Base-by-base conservation (phyloP, 148 eudicot genomes). In the Hydrangea macrophylla region DNA sequence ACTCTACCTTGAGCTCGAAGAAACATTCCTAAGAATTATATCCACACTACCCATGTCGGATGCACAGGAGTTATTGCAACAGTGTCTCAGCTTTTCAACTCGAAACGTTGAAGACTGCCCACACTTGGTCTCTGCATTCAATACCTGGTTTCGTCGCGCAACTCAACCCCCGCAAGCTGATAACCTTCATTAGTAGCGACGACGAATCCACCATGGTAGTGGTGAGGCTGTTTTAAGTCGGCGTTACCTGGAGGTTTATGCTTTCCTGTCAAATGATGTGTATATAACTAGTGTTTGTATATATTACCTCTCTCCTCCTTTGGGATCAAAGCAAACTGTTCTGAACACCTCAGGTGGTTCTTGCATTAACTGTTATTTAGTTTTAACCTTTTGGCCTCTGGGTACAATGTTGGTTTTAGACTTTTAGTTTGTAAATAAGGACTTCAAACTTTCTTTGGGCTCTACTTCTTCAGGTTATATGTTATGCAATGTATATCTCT, bases 91-190 rank as follows among this genome's bases (percentile, higher is more conserved):
- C 73, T 88, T 92, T 79, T 90, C 98, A 6, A 86, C 98, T 24
- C 83, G 96, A 68, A 90, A 83, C 67, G 76, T 82, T 17, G 96
- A 92, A 8, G 88, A 84, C 66, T 92, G 94, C 60, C 89, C 88
- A 12, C 98, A 92, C 67, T 67, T 92, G 73, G 82, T 90, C 27
- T 60, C 77, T 31, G 96, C 96, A 28, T 92, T 90, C 64, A 80
- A 84, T 67, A 92, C 94, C 30, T 92, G 98, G 98, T 92, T 92
- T 68, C 84, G 86, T 7, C 92, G 96, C 65, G 88, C 96, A 31
- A 85, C 82, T 61, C 75, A 79, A 2, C 74, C 79, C 54, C 67
- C 64, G 6, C 78, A 27, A 35, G 32, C 72, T 4, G 77, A 68
- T 39, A 60, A 69, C 55, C 37, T 12, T 17, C 24, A 25, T 10